Evolutionary conservation across 768 basidiomycete genomes (phyloP).

Genomic region (Russula brevipes): DNA sequence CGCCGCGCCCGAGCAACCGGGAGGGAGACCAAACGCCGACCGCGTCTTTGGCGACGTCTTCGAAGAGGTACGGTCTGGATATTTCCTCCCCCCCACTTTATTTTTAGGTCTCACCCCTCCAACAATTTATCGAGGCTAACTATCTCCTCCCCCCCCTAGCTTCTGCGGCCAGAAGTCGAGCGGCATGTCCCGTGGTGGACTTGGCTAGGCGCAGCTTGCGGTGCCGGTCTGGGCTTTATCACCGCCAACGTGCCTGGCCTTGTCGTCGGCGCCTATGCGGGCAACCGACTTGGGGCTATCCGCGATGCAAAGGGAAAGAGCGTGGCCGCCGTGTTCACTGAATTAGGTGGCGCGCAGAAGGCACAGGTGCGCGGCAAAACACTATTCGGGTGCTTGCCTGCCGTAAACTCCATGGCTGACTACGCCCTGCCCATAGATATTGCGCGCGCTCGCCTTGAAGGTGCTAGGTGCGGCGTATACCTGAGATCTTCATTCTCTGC

Average conservation of each 20-base stretch:
- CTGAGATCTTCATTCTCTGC: not conserved
- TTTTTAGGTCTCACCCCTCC: not conserved
- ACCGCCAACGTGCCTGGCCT: constrained; percentile 81
- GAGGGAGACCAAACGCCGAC: constrained; percentile 65
- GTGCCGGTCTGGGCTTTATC: constrained; percentile 48
- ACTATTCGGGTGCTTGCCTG: not conserved
- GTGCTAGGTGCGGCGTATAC: constrained; percentile 60
- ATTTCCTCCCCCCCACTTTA: constrained; percentile 3
- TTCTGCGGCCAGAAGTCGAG: constrained; percentile 78
- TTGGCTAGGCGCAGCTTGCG: constrained; percentile 64
- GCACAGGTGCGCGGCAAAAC: constrained; percentile 59
- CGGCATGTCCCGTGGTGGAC: constrained; percentile 68
- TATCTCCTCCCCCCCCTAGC: constrained; percentile 35
- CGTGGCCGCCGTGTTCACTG: constrained; percentile 81
- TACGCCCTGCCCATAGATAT: constrained; percentile 49
- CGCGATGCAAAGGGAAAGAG: constrained; percentile 93
- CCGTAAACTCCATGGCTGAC: not conserved
- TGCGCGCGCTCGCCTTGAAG: constrained; percentile 77
- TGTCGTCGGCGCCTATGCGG: constrained; percentile 80
- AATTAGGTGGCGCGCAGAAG: constrained; percentile 72
- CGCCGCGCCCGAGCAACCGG: constrained; percentile 29
- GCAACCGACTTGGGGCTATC: constrained; percentile 86
- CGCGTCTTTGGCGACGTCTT: constrained; percentile 86
- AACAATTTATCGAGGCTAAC: not conserved
- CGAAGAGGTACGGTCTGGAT: constrained; percentile 60